A percentile compares a stretch with the other conserved stretches of the same genome.
Evolutionary conservation across 208 protist genomes (phyloP).

Genomic region (Trypanosomatidae sp.): DNA sequence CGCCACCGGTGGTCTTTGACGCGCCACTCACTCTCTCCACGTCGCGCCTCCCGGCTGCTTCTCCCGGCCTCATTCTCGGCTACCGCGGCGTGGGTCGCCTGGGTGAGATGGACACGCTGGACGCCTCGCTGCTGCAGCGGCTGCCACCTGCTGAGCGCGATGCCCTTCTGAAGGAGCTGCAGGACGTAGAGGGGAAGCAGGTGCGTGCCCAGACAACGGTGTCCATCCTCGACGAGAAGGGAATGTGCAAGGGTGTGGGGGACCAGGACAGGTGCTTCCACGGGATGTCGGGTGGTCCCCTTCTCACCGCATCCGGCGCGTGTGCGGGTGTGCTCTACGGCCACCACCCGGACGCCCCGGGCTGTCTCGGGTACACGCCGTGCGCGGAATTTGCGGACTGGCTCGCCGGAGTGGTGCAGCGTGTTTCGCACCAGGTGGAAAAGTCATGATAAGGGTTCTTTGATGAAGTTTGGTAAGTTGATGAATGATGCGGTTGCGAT

Average conservation of each 20-base stretch:
- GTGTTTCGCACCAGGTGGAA: neutral
- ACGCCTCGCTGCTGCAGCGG: conserved; percentile 62
- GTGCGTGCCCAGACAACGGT: conserved; percentile 18
- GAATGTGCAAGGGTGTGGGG: conserved; percentile 48
- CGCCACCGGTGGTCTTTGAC: neutral
- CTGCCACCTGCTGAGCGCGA: conserved; percentile 47
- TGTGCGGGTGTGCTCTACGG: conserved; percentile 77
- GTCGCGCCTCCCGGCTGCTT: conserved; percentile 3
- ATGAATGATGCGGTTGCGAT: too few relatives aligned
- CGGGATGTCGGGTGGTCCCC: conserved; percentile 77
- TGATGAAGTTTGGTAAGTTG: too few relatives aligned
- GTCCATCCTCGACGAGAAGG: conserved; percentile 38
- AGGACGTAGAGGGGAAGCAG: conserved; percentile 71
- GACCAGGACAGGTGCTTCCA: conserved; percentile 54
- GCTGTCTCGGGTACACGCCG: conserved; percentile 59
- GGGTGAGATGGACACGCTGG: conserved; percentile 75
- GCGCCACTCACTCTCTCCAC: conserved; percentile 15
- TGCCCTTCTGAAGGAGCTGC: conserved; percentile 45
- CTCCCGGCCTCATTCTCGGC: conserved; percentile 30
- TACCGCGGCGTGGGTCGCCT: conserved; percentile 62
- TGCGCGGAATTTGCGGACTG: conserved; percentile 41
- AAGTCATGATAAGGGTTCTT: too few relatives aligned
- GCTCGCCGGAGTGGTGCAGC: conserved; percentile 21
- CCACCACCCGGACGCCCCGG: conserved; percentile 42
- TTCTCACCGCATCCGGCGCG: conserved; percentile 31